Evolutionary conservation across 2,329 filamentous ascomycete genomes (phyloP), one percentile per base, ranked within the genome.

Genomic region (Fusarium marasasianum): DNA sequence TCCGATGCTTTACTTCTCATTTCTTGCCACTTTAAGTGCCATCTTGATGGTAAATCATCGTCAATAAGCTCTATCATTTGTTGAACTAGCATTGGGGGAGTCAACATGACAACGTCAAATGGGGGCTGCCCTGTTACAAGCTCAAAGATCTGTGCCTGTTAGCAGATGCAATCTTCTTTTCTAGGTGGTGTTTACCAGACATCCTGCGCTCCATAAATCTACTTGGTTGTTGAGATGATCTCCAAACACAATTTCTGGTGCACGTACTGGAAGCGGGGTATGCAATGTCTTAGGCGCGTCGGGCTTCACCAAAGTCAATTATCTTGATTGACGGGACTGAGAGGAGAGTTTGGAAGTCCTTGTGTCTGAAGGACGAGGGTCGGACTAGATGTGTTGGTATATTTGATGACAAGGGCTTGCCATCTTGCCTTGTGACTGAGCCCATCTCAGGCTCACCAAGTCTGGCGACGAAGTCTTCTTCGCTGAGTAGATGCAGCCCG

Each of bases 51-150:
- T 4, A 77, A 33, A 9, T 57, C 41, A 41, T 78, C 69, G 22
- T 45, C 45, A 4, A 62, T 45, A 26, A 71, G 51, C 9, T 58
- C 65, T 9, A 67, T 41, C 76, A 79, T 77, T 55, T 79, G 69
- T 1, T 60, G 33, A 15, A 76, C 63, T 41, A 77, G 66, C 4
- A 59, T 11, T 11, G 48, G n/a, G 1, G 60, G 53, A 8, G 66
- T 76, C 26, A 69, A 40, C 69, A 76, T 69, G 12, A 69, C 10
- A 17, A 55, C 50, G 44, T 77, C 74, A 33, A 78, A 78, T 4
- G 74, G 75, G 29, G 76, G 66, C 29, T 77, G 77, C 1, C 76
- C 77, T 3, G 76, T 74, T n/a, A 76, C 31, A 8, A 78, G 71
- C 63, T 78, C 76, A 22, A 78, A 78, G 4, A 78, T 26, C 77